Evolutionary conservation across 805 yeast genomes (phyloP).

Genomic region (Lachancea mirantina): DNA sequence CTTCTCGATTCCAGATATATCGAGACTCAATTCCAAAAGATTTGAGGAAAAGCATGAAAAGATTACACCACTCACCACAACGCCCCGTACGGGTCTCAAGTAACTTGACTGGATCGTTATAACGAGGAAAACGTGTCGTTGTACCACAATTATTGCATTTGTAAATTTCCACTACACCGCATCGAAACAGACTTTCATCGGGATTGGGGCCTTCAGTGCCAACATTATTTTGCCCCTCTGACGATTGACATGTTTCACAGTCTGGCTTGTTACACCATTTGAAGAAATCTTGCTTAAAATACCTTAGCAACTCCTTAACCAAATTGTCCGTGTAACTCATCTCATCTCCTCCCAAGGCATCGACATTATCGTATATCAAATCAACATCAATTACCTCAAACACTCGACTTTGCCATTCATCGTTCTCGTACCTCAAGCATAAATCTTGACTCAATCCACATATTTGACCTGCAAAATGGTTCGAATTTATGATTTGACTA

Average conservation of each 20-base stretch:
- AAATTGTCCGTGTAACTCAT: constrained; percentile 46
- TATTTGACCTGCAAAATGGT: constrained; percentile 22
- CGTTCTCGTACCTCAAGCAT: constrained; percentile 36
- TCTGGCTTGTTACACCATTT: constrained; percentile 71
- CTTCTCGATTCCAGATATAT: constrained; percentile 83
- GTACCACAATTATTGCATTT: constrained; percentile 46
- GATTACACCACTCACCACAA: constrained; percentile 94
- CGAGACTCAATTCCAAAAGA: constrained; percentile 61
- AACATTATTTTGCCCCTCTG: constrained; percentile 31
- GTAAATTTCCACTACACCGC: constrained; percentile 58
- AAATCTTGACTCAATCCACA: constrained; percentile 16
- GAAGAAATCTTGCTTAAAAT: constrained; percentile 78
- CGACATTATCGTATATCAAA: constrained; percentile 43
- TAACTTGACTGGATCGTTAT: constrained; percentile 57
- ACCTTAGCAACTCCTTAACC: constrained; percentile 49
- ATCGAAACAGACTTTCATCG: constrained; percentile 41
- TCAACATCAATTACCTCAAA: constrained; percentile 58
- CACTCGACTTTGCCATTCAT: constrained; percentile 45
- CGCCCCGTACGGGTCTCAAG: constrained; percentile 63
- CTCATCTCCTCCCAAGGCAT: constrained; percentile 23
- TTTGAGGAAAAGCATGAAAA: constrained; percentile 62
- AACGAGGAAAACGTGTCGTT: constrained; percentile 62
- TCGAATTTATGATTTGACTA: constrained; percentile 14
- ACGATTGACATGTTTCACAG: constrained; percentile 46
- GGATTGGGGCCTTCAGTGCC: constrained; percentile 39